phyloP scores from a whole-genome alignment of 352 stramenopile genomes.

The Phytophthora macrochlamydospora region DNA sequence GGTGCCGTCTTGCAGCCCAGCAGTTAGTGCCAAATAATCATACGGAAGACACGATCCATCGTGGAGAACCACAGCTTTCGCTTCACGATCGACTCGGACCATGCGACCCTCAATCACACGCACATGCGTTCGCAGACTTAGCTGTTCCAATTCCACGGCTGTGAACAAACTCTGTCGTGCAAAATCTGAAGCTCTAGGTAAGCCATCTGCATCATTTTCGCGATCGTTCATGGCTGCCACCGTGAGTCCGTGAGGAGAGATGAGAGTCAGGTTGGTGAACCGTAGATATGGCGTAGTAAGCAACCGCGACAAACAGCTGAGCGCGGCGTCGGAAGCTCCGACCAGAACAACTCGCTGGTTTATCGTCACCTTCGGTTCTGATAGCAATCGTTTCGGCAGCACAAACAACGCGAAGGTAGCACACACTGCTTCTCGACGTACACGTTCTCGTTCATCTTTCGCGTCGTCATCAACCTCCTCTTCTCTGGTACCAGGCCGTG shows the following conservation, averaged over 20 bases:
- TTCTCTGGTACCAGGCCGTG: slow-evolving; percentile 8
- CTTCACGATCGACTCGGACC: slow-evolving; percentile 72
- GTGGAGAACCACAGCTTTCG: slow-evolving; percentile 72
- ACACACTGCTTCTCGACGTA: slow-evolving; percentile 23
- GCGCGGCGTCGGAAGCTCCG: slow-evolving; percentile 76
- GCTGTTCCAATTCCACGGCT: slow-evolving; percentile 50
- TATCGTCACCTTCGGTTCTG: slow-evolving; percentile 82
- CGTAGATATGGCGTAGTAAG: slow-evolving; percentile 83
- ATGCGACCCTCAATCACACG: slow-evolving; percentile 64
- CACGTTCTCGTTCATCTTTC: slow-evolving; percentile 46
- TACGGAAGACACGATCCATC: slow-evolving; percentile 87
- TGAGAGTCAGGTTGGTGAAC: slow-evolving; percentile 86
- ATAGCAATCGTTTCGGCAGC: slow-evolving; percentile 82
- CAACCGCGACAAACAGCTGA: slow-evolving; percentile 82
- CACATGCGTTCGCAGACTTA: slow-evolving; percentile 68
- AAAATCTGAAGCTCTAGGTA: slow-evolving; percentile 40
- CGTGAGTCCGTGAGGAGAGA: slow-evolving; percentile 74
- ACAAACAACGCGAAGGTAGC: slow-evolving; percentile 81
- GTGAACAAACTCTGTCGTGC: slow-evolving; percentile 53
- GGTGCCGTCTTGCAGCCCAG: slow-evolving; percentile 70
- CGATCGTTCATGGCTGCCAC: slow-evolving; percentile 36
- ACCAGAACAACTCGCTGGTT: slow-evolving; percentile 90
- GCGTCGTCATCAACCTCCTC: slow-evolving; percentile 53
- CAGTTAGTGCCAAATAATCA: slow-evolving; percentile 82
- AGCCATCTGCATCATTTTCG: not conserved